These are phyloP conservation scores for Apiospora kogelbergensis DNA, from an alignment of 2,329 filamentous ascomycete genomes.

Conservation along the genomic window DNA sequence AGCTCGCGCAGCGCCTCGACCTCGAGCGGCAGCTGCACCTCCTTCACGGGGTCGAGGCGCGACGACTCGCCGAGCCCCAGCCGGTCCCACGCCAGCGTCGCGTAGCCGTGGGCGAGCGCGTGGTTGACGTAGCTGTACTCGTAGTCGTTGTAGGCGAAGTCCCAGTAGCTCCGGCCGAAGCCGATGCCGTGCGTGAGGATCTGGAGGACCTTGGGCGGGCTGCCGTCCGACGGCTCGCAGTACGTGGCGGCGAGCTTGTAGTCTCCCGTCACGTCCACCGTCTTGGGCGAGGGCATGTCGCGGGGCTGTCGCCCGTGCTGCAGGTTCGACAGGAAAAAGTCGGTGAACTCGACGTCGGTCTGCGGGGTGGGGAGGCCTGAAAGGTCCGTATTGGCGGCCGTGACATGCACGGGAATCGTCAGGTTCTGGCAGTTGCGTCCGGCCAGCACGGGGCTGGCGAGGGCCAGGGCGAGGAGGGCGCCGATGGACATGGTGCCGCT, in stretches of 20 bases:
- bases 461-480: slow-evolving; percentile 8
- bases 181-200: slow-evolving; percentile 55
- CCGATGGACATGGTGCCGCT: neutral
- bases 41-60: slow-evolving; percentile 57
- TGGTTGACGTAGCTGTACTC: slow-evolving; percentile 63
- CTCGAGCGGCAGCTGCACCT: slow-evolving; percentile 59
- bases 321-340: slow-evolving; percentile 44
- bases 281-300: slow-evolving; percentile 26
- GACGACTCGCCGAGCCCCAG: slow-evolving; percentile 60
- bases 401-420: slow-evolving; percentile 55
- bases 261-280: slow-evolving; percentile 41
- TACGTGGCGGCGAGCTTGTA: slow-evolving; percentile 62
- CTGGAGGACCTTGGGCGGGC: slow-evolving; percentile 40
- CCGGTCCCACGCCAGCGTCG: slow-evolving; percentile 61
- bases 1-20: slow-evolving; percentile 56
- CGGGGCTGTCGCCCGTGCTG: slow-evolving; percentile 10
- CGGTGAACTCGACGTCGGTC: slow-evolving; percentile 56
- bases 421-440: slow-evolving; percentile 47
- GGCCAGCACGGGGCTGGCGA: slow-evolving; percentile 23
- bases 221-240: slow-evolving; percentile 50
- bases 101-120: slow-evolving; percentile 57
- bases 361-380: slow-evolving; percentile 42
- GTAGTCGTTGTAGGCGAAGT: slow-evolving; percentile 54
- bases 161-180: slow-evolving; percentile 62
- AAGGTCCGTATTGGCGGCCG: slow-evolving; percentile 54